Evolutionary conservation across 2,329 filamentous ascomycete species (phyloP).

Genomic region (Diaporthe destruens): DNA sequence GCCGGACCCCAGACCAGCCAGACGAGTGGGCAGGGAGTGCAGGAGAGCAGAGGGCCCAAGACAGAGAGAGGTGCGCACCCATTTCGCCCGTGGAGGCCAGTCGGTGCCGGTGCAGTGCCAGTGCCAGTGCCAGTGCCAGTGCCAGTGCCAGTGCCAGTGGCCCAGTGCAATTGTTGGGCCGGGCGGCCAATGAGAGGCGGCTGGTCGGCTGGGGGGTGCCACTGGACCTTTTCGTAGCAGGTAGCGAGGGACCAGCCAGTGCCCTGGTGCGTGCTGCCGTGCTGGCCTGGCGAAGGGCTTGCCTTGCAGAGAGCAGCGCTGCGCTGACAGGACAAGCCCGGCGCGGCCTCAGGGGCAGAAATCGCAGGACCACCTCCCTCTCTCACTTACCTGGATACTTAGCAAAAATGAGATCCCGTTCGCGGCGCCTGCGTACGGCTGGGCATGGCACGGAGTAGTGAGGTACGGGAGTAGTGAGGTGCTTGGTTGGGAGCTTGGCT

Average conservation of each 20-base stretch:
- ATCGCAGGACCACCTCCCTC: not conserved
- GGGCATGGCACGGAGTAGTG: slow-evolving; percentile 17
- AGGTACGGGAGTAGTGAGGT: slow-evolving; percentile 17
- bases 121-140: slow-evolving; percentile 25
- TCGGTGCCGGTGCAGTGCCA: slow-evolving; percentile 13
- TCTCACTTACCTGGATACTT: slow-evolving; percentile 23
- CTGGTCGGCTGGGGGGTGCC: slow-evolving; percentile 18
- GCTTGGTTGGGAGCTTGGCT: slow-evolving; percentile 32
- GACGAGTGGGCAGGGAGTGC: slow-evolving; percentile 4
- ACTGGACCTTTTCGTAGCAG: not conserved
- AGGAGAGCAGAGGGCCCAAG: not conserved
- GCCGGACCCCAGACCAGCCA: slow-evolving; percentile 32
- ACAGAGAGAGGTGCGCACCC: not conserved
- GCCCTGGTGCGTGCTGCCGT: slow-evolving; percentile 2
- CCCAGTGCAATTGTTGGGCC: slow-evolving; percentile 11
- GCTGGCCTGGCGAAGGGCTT: slow-evolving; percentile 11
- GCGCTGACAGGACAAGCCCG: not conserved
- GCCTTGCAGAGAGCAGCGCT: slow-evolving; percentile 8
- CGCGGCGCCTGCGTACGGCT: slow-evolving; percentile 30
- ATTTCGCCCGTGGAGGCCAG: slow-evolving; percentile 7
- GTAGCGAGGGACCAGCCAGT: slow-evolving; percentile 17
- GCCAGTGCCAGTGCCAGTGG: not conserved
- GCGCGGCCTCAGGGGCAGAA: slow-evolving; percentile 13
- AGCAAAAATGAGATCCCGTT: slow-evolving; percentile 17
- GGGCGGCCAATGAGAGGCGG: slow-evolving; percentile 15